Conservation (phyloP, 2,329 filamentous ascomycete species). For the Colletotrichum higginsianum region DNA sequence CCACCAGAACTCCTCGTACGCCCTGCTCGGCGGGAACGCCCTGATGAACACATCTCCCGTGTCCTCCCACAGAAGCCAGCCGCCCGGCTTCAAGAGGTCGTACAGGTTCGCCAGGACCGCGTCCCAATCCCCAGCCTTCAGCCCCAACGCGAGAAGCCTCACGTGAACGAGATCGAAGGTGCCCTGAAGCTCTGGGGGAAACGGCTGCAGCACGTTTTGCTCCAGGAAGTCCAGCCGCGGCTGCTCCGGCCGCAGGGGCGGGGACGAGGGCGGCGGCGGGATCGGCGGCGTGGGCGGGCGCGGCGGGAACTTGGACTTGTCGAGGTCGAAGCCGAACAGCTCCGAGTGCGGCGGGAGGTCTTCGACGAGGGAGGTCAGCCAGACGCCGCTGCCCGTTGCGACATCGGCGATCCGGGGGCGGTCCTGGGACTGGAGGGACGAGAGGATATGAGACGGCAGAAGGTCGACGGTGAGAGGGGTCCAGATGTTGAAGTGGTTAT, state of each 20-base stretch:
- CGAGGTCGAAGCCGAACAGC: conserved; percentile 44
- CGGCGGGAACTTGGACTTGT: conserved; percentile 42
- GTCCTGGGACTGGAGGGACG: neutral
- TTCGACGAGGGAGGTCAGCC: conserved; percentile 42
- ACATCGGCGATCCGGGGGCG: conserved; percentile 43
- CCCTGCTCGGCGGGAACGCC: conserved; percentile 33
- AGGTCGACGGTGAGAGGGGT: conserved; percentile 28
- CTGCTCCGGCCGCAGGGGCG: conserved; percentile 22
- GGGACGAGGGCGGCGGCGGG: conserved; percentile 20
- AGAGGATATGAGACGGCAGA: conserved; percentile 30
- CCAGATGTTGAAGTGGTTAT: conserved; percentile 40
- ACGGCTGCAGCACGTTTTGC: conserved; percentile 40
- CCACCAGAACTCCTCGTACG: conserved; percentile 37
- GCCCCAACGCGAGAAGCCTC: conserved; percentile 35
- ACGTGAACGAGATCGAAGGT: conserved; percentile 45
- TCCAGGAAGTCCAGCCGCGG: conserved; percentile 35
- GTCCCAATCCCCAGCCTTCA: conserved; percentile 43
- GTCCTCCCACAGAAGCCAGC: conserved; percentile 45
- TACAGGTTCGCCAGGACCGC: conserved; percentile 32
- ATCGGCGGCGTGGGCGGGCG: conserved; percentile 30
- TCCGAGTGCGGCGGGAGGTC: conserved; percentile 24
- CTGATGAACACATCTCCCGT: conserved; percentile 16
- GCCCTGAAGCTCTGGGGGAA: conserved; percentile 32
- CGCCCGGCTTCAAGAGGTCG: conserved; percentile 41
- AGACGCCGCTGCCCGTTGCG: conserved; percentile 45